Evolutionary conservation across 2,329 filamentous ascomycete genomes (phyloP).

Genomic region (Diaporthe vexans): DNA sequence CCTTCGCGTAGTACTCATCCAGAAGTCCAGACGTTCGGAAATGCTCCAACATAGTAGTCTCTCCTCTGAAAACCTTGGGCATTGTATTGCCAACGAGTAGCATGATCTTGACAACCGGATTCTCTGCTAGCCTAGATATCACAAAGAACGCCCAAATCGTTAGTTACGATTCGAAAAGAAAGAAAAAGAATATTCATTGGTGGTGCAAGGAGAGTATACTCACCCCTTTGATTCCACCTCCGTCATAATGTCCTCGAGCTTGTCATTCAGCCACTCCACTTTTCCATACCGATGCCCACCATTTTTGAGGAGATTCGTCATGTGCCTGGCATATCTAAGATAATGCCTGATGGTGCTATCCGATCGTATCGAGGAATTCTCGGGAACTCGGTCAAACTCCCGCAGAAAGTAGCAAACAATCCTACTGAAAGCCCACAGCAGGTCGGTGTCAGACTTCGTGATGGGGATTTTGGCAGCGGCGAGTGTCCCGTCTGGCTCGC

Average conservation of each 20-base stretch:
- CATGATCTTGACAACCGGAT: constrained; percentile 18
- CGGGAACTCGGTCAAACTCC: constrained; percentile 35
- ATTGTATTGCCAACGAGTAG: constrained; percentile 16
- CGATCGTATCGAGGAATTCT: constrained; percentile 17
- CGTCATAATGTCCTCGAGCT: constrained; percentile 4
- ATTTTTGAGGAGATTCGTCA: not conserved
- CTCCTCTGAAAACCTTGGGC: constrained; percentile 8
- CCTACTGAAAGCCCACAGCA: constrained; percentile 35
- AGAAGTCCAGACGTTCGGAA: constrained; percentile 41
- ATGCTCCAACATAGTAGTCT: constrained; percentile 42
- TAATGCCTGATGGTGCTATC: constrained; percentile 34
- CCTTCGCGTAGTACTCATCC: constrained; percentile 39
- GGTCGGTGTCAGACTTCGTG: not conserved
- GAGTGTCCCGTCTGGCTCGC: constrained; percentile 23
- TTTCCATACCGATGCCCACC: not conserved
- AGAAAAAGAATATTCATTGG: too few species aligned
- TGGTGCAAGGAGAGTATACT: not conserved
- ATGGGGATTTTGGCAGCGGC: not conserved
- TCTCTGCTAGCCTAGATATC: constrained; percentile 9
- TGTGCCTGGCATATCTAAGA: constrained; percentile 41
- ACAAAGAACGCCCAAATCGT: not conserved
- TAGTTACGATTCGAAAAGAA: not conserved
- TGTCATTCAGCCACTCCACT: not conserved
- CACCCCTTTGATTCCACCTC: constrained; percentile 17
- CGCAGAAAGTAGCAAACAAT: constrained; percentile 42